Evolutionary conservation across 1,284 basidiomycete genomes (phyloP).

Genomic region (Neonothopanus nambi): DNA sequence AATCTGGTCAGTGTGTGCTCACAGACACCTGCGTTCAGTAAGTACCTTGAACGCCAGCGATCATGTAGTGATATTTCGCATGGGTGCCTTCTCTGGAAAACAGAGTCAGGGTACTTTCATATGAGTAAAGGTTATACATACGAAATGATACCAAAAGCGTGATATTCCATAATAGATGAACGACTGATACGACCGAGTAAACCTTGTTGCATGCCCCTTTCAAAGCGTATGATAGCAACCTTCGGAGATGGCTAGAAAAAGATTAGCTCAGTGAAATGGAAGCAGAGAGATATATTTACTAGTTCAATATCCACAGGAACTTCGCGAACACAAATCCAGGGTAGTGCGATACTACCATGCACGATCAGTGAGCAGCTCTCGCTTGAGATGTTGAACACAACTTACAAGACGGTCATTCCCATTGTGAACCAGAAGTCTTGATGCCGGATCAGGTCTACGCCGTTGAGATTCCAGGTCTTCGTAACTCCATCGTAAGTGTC

Average conservation of each 20-base stretch:
- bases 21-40: not conserved
- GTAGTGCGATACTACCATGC: conserved; percentile 45
- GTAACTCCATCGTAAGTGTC: conserved; percentile 58
- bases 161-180: conserved; percentile 59
- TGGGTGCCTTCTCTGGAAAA: conserved; percentile 61
- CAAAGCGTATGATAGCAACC: conserved; percentile 58
- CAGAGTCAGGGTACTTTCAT: conserved; percentile 1
- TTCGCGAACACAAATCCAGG: conserved; percentile 57
- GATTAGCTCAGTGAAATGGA: too few species aligned
- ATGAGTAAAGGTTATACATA: conserved; percentile 26
- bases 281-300: conserved; percentile 29
- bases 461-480: conserved; percentile 55
- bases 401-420: conserved; percentile 57
- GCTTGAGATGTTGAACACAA: conserved; percentile 17
- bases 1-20: not conserved
- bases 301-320: conserved; percentile 60
- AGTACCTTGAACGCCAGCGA: conserved; percentile 72
- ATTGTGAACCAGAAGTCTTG: conserved; percentile 75
- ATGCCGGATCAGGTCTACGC: conserved; percentile 55
- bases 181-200: conserved; percentile 58
- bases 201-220: conserved; percentile 66
- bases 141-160: conserved; percentile 63
- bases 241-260: conserved; percentile 36
- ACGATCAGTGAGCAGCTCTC: not conserved
- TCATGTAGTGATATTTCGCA: conserved; percentile 74